phyloP scores from a whole-genome alignment of 2,329 filamentous ascomycete genomes.

The Thielaviopsis euricoi region DNA sequence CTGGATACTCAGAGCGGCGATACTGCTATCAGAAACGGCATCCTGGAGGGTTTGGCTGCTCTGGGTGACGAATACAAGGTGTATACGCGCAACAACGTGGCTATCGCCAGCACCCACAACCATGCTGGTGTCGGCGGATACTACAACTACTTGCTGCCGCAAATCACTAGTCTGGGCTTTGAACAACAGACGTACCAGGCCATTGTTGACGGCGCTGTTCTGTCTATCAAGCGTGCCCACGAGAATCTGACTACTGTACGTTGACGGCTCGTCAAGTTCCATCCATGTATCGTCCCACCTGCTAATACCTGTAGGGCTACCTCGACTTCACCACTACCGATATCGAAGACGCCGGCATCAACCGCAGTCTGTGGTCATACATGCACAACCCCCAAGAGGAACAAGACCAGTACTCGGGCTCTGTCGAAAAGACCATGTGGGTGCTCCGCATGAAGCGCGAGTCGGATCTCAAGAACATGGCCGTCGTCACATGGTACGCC shows the following conservation, averaged over 20 bases:
- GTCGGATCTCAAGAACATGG: slow-evolving; percentile 60
- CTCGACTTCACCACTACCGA: slow-evolving; percentile 54
- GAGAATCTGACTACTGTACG: slow-evolving; percentile 41
- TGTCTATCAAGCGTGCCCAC: slow-evolving; percentile 31
- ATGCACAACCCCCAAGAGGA: slow-evolving; percentile 69
- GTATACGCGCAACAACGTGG: slow-evolving; percentile 65
- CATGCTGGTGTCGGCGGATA: slow-evolving; percentile 81
- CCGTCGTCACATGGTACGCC: slow-evolving; percentile 78
- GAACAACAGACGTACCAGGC: slow-evolving; percentile 72
- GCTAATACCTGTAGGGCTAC: slow-evolving; percentile 32
- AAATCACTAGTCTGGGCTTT: slow-evolving; percentile 76
- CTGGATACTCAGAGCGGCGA: slow-evolving; percentile 78
- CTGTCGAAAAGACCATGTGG: slow-evolving; percentile 46
- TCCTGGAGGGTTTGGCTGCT: slow-evolving; percentile 51
- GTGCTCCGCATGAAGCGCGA: slow-evolving; percentile 61
- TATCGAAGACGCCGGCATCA: slow-evolving; percentile 65
- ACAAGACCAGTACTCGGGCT: slow-evolving; percentile 45
- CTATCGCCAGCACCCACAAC: slow-evolving; percentile 81
- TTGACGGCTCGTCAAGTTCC: neutral
- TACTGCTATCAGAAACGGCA: slow-evolving; percentile 70
- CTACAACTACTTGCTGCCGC: slow-evolving; percentile 81
- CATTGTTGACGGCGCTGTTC: slow-evolving; percentile 66
- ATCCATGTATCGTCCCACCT: too few relatives aligned
- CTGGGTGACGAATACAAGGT: slow-evolving; percentile 56
- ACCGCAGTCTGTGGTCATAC: slow-evolving; percentile 78